Evolutionary conservation across 768 basidiomycete species (phyloP), one percentile per base, ranked within the genome.

Genomic region (Boletus pseudopeckii): DNA sequence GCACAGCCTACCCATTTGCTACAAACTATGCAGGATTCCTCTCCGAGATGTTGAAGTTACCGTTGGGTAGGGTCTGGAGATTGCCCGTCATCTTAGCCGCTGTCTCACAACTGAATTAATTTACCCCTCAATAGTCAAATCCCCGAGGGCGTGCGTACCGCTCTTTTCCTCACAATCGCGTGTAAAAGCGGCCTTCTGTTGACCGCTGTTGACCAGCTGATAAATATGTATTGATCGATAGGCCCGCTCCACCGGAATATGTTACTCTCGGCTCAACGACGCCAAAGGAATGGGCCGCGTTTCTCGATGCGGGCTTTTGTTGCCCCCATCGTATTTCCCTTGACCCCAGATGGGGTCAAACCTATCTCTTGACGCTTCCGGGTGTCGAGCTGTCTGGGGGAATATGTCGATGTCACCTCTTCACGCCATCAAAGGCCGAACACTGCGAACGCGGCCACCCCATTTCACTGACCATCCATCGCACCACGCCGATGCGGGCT

Each of bases 71-170:
- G 48, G 32, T 50, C 50, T 44, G 13, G 54, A 60, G 56, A 50
- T 55, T 51, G 20, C 30, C 51, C 43, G 37, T 45, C 38, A 14
- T 41, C 40, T 50, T 52, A 52, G 48, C 64, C 56, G 59, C 55
- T 56, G 49, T 56, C 59, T 17, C 26, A 55, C 41, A 55, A 58
- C 40, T 38, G 37, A 41, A 55, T 71, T 62, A 70, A 70, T 70
- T 59, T 66, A 62, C 60, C 68, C 53, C n/a, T 43, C 64, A 58
- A 65, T 66, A 57, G 68, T 45, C 38, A 68, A 54, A 49, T 49
- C 45, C 38, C 41, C 28, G 43, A 24, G 24, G n/a, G 52, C 48
- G 45, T 52, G 48, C 43, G 24, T 33, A 37, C 32, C 44, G 32
- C 45, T n/a, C 43, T 41, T 39, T 53, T 42, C 56, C 45, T 52